These are phyloP conservation scores for Coemansia javaensis DNA, from an alignment of 192 early-diverging fungal species.

Conservation along the genomic window DNA sequence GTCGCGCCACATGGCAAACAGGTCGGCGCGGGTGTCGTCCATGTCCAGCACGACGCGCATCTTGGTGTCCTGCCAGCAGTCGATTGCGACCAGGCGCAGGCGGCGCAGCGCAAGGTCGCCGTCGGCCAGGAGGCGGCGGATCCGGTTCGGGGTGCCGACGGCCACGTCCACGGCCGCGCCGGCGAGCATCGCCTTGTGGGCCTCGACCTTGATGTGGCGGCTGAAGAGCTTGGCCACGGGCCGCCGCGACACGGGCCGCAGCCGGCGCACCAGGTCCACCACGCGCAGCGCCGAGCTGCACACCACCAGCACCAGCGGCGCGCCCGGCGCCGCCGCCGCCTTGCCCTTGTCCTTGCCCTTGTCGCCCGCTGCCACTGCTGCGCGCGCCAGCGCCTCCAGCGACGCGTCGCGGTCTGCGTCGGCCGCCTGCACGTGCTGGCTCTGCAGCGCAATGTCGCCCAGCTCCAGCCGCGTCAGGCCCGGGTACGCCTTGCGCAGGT, in stretches of 20 bases:
- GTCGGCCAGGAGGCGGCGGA: constrained; percentile 28
- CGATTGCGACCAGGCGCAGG: constrained; percentile 35
- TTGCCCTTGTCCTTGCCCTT: too few species aligned
- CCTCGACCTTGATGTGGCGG: constrained; percentile 36
- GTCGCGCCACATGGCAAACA: constrained; percentile 46
- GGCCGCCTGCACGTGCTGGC: constrained; percentile 18
- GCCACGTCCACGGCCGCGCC: constrained; percentile 23
- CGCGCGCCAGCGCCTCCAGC: constrained; percentile 24
- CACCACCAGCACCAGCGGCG: constrained; percentile 40
- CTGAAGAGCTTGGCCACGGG: constrained; percentile 44
- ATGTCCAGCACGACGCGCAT: constrained; percentile 49
- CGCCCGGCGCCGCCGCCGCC: constrained; percentile 31
- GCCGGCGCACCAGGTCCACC: constrained; percentile 31
- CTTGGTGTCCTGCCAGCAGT: constrained; percentile 49
- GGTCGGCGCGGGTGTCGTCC: constrained; percentile 38
- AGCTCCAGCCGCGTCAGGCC: constrained; percentile 32
- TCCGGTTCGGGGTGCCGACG: constrained; percentile 46
- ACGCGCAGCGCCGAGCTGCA: constrained; percentile 43
- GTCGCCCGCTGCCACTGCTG: constrained; percentile 17
- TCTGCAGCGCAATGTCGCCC: constrained; percentile 13
- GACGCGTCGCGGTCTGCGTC: background rate
- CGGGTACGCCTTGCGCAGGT: constrained; percentile 40
- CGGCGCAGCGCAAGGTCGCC: constrained; percentile 30
- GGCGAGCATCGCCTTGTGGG: constrained; percentile 22
- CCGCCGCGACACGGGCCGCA: constrained; percentile 21